Evolutionary conservation across 2,329 filamentous ascomycete genomes (phyloP).

Genomic region (Magnaporthales sp.): DNA sequence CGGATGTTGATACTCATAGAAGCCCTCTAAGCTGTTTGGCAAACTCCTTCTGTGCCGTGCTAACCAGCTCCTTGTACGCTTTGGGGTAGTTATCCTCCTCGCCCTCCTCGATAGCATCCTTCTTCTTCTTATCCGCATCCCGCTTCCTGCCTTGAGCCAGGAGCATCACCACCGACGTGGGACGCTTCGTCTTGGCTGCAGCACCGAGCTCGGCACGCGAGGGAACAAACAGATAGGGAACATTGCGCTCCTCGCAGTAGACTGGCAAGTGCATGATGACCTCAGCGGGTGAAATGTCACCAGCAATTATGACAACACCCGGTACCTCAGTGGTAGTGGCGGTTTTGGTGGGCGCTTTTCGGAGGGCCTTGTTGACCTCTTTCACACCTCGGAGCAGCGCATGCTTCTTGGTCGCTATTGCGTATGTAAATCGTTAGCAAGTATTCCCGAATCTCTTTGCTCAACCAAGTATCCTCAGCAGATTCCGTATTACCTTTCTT

Average conservation of each 20-base stretch:
- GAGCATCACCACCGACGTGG: slow-evolving; percentile 93
- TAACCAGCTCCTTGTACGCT: slow-evolving; percentile 55
- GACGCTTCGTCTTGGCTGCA: slow-evolving; percentile 89
- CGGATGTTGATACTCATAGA: not conserved
- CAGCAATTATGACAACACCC: slow-evolving; percentile 82
- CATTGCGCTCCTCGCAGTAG: slow-evolving; percentile 95
- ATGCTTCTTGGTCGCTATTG: slow-evolving; percentile 82
- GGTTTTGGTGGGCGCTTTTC: slow-evolving; percentile 73
- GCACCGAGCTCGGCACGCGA: slow-evolving; percentile 90
- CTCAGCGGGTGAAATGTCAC: slow-evolving; percentile 96
- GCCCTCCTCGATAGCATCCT: slow-evolving; percentile 35
- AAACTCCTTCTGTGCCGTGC: slow-evolving; percentile 58
- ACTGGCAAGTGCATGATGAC: slow-evolving; percentile 98
- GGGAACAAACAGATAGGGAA: slow-evolving; percentile 91
- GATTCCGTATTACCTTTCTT: slow-evolving; percentile 45
- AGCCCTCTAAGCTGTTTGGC: slow-evolving; percentile 39
- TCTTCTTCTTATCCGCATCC: slow-evolving; percentile 44
- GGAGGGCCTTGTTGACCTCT: slow-evolving; percentile 96
- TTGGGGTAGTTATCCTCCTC: slow-evolving; percentile 51
- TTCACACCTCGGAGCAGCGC: slow-evolving; percentile 97
- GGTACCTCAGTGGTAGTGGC: slow-evolving; percentile 55
- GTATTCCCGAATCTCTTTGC: not conserved
- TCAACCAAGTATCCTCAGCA: not conserved
- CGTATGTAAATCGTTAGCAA: not conserved
- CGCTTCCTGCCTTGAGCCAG: slow-evolving; percentile 28